A percentile compares a stretch with the other conserved stretches of the same genome.
These are phyloP conservation scores for Hypoxylon sp. DNA, from an alignment of 2,329 filamentous ascomycete genomes.

Conservation along the genomic window DNA sequence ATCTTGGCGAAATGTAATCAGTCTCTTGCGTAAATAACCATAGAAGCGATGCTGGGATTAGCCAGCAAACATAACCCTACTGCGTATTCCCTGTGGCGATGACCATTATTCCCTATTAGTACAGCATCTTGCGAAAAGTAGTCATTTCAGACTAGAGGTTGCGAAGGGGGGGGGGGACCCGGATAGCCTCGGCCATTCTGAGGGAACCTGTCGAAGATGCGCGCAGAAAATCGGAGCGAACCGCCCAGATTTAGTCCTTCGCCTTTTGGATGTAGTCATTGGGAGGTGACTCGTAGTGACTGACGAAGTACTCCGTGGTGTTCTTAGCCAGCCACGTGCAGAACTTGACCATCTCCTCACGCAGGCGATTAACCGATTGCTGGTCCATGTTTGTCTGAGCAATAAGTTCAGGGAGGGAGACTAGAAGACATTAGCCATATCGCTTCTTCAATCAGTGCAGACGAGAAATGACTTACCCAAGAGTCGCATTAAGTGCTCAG, in stretches of 20 bases:
- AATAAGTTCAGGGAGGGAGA: conserved; percentile 89
- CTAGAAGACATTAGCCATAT: conserved; percentile 55
- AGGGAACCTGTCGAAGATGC: no score
- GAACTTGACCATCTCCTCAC: conserved; percentile 88
- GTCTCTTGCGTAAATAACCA: no score
- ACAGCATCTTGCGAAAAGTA: no score
- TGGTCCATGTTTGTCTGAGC: conserved; percentile 98
- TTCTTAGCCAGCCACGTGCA: conserved; percentile 85
- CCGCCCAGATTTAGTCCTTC: conserved; percentile 41
- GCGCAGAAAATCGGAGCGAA: no score
- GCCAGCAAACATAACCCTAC: no score
- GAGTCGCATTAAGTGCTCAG: conserved; percentile 88
- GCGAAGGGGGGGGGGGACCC: no score
- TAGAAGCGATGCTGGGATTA: no score
- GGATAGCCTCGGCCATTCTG: no score
- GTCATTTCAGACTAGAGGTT: no score
- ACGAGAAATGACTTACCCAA: conserved; percentile 70
- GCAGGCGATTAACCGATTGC: conserved; percentile 85
- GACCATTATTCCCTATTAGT: no score
- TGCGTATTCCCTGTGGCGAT: no score
- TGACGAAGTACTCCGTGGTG: conserved; percentile 78
- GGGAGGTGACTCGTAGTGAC: conserved; percentile 76
- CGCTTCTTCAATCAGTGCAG: neutral
- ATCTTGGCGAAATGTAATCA: no score
- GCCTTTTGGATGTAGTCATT: conserved; percentile 77